Evolutionary conservation across 176 grass and related monocot species (phyloP).

Genomic region (Ananas comosus): DNA sequence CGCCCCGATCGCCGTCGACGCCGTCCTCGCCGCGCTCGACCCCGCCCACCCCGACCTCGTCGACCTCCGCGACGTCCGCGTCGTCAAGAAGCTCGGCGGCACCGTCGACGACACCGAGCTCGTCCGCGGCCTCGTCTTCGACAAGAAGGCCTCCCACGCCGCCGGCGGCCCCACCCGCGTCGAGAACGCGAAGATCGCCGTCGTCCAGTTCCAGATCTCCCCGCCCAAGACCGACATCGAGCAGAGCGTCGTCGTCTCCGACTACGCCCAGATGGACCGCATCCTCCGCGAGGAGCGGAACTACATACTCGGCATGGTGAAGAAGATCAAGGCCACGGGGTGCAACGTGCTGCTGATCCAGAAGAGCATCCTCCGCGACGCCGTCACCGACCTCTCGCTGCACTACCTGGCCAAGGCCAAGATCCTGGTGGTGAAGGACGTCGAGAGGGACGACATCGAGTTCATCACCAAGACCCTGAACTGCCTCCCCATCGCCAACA

Average conservation of each 20-base stretch:
- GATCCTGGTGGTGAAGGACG: conserved; percentile 82
- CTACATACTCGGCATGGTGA: conserved; percentile 89
- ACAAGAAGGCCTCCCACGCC: conserved; percentile 80
- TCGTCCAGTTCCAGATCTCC: conserved; percentile 90
- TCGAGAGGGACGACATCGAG: conserved; percentile 97
- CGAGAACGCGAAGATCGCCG: conserved; percentile 91
- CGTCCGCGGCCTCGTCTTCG: conserved; percentile 69
- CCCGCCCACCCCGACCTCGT: conserved; percentile 67
- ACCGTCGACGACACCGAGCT: conserved; percentile 79
- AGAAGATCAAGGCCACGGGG: conserved; percentile 81
- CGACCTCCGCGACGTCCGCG: conserved; percentile 65
- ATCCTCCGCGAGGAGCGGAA: conserved; percentile 85
- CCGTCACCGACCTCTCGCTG: conserved; percentile 79
- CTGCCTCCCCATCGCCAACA: conserved; percentile 87
- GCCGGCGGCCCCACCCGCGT: conserved; percentile 51
- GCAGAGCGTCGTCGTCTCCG: conserved; percentile 81
- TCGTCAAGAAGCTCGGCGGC: conserved; percentile 75
- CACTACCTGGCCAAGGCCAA: conserved; percentile 89
- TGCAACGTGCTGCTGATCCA: conserved; percentile 91
- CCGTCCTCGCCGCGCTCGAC: conserved; percentile 66
- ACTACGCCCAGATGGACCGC: conserved; percentile 91
- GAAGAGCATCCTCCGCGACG: conserved; percentile 86
- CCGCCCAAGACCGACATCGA: conserved; percentile 96
- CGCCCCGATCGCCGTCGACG: conserved; percentile 64
- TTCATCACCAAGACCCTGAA: conserved; percentile 89